Percentiles rank a stretch among this genome's conserved stretches.
Evolutionary conservation across 495 filamentous ascomycete species (phyloP).

Genomic region (Penicillium flavigenum): DNA sequence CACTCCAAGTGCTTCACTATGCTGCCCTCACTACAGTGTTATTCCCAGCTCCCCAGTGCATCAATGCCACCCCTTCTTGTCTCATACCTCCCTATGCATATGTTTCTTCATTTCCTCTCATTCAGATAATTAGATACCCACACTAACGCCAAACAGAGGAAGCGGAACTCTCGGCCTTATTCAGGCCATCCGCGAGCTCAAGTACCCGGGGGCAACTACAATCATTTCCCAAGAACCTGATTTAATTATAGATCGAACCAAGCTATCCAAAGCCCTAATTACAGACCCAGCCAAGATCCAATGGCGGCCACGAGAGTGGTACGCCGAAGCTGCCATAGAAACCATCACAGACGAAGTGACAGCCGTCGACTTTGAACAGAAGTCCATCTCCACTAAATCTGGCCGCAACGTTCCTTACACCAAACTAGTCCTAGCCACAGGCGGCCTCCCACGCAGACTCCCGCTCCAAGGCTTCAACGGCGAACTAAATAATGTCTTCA

Average conservation of each 20-base stretch:
- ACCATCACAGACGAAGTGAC: slow-evolving; percentile 72
- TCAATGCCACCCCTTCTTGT: too few species aligned
- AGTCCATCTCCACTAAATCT: slow-evolving; percentile 68
- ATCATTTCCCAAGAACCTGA: slow-evolving; percentile 82
- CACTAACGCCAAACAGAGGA: slow-evolving; percentile 47
- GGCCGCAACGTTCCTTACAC: slow-evolving; percentile 73
- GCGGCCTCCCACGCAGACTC: slow-evolving; percentile 74
- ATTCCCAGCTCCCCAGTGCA: too few species aligned
- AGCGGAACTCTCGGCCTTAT: slow-evolving; percentile 76
- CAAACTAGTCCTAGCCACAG: slow-evolving; percentile 87
- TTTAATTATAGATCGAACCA: slow-evolving; percentile 86
- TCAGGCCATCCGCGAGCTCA: slow-evolving; percentile 76
- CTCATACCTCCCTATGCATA: too few species aligned
- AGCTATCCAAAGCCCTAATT: slow-evolving; percentile 91
- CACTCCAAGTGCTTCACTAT: too few species aligned
- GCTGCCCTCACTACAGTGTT: too few species aligned
- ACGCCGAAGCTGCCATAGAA: slow-evolving; percentile 69
- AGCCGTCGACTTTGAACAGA: slow-evolving; percentile 69
- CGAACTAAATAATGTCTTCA: slow-evolving; percentile 81
- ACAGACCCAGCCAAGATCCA: slow-evolving; percentile 76
- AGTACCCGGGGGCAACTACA: slow-evolving; percentile 78
- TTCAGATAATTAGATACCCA: not conserved
- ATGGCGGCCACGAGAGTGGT: slow-evolving; percentile 73
- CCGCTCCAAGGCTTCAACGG: slow-evolving; percentile 78
- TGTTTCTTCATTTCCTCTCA: not conserved